Conservation (phyloP, 2,329 filamentous ascomycete genomes). For the Fusarium sp. region DNA sequence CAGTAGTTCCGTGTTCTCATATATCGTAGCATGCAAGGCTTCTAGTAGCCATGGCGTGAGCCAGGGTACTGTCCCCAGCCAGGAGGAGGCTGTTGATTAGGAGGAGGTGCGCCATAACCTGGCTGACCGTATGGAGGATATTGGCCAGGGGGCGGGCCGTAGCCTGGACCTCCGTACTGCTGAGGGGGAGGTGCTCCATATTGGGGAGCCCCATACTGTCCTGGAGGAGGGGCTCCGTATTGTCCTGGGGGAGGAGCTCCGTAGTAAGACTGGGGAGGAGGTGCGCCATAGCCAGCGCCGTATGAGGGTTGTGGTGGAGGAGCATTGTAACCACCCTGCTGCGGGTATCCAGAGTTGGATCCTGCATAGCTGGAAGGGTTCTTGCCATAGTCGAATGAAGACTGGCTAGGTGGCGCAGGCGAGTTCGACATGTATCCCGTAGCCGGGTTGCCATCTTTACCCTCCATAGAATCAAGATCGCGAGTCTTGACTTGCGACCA, state of each 20-base stretch:
- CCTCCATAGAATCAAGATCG: slow-evolving; percentile 67
- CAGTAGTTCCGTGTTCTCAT: neutral
- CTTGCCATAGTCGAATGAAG: slow-evolving; percentile 57
- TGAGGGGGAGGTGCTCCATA: slow-evolving; percentile 47
- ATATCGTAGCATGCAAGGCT: neutral
- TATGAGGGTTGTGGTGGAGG: slow-evolving; percentile 51
- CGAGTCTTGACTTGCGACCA: slow-evolving; percentile 71
- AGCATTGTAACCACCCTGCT: slow-evolving; percentile 41
- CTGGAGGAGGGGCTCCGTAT: slow-evolving; percentile 47
- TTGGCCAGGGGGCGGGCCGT: slow-evolving; percentile 34
- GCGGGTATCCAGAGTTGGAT: slow-evolving; percentile 40
- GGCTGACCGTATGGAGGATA: slow-evolving; percentile 36
- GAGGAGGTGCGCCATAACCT: slow-evolving; percentile 38
- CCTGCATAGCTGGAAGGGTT: slow-evolving; percentile 47
- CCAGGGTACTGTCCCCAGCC: slow-evolving; percentile 55
- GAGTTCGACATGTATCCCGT: slow-evolving; percentile 54
- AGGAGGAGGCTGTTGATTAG: slow-evolving; percentile 41
- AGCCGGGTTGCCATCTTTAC: slow-evolving; percentile 55
- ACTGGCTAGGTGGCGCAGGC: slow-evolving; percentile 50
- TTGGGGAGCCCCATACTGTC: slow-evolving; percentile 46
- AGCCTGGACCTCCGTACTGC: slow-evolving; percentile 46
- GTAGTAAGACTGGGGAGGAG: slow-evolving; percentile 46
- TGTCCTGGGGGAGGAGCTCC: slow-evolving; percentile 44
- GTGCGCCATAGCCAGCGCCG: slow-evolving; percentile 47
- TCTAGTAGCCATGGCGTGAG: slow-evolving; percentile 51